These are phyloP conservation scores for Fagus sylvatica DNA, from an alignment of 306 rosid species.

Conservation along the genomic window DNA sequence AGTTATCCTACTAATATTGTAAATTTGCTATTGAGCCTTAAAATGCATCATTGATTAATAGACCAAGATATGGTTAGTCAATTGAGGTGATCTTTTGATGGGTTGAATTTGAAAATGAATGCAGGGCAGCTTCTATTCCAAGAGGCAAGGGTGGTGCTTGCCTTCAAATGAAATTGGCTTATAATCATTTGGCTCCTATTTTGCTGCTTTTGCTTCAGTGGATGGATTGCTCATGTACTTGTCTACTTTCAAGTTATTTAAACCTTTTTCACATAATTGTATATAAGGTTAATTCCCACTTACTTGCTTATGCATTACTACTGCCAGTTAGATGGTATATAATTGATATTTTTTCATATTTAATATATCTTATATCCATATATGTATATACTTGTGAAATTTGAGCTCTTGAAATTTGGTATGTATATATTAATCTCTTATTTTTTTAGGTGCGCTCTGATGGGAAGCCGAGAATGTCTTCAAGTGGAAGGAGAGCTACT, in stretches of 20 bases:
- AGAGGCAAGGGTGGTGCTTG: constrained; percentile 49
- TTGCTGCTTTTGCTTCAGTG: constrained; percentile 55
- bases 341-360: background rate
- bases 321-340: background rate
- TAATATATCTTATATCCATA: background rate
- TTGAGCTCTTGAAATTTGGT: background rate
- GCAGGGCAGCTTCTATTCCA: constrained; percentile 80
- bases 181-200: constrained; percentile 58
- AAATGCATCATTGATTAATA: constrained; percentile 1
- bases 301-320: background rate
- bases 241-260: constrained; percentile 51
- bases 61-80: constrained; percentile 4
- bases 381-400: background rate
- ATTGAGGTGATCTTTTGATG: constrained; percentile 8
- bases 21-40: background rate
- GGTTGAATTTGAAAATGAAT: constrained; percentile 22
- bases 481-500: constrained; percentile 66
- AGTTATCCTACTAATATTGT: background rate
- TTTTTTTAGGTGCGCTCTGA: constrained; percentile 46
- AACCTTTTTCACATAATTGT: constrained; percentile 61
- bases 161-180: constrained; percentile 73
- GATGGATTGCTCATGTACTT: constrained; percentile 63
- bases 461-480: constrained; percentile 45
- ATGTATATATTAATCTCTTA: constrained; percentile 16
- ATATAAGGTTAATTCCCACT: constrained; percentile 48